A percentile compares a stretch with the other conserved stretches of the same genome.
Conservation (phyloP, 257 asterid species). For the Nicotiana attenuata region DNA sequence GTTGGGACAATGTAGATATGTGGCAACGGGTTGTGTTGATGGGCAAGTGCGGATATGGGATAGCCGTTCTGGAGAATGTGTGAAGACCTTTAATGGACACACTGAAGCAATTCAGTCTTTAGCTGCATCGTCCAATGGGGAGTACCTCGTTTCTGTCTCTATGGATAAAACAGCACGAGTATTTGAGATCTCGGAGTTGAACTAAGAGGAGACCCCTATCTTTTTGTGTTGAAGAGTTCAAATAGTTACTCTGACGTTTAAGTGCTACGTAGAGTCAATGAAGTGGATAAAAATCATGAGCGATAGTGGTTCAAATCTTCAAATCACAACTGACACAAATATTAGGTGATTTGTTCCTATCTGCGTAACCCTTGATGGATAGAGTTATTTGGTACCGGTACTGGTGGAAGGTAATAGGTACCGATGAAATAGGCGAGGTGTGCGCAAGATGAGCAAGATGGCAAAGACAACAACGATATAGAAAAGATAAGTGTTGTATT, state of each 20-base stretch:
- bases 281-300: too few relatives aligned
- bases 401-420: too few relatives aligned
- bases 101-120: slow-evolving; percentile 51
- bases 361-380: too few relatives aligned
- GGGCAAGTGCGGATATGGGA: slow-evolving; percentile 78
- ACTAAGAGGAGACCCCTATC: slow-evolving; percentile 13
- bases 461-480: too few relatives aligned
- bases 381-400: too few relatives aligned
- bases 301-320: too few relatives aligned
- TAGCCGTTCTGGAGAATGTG: slow-evolving; percentile 66
- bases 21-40: slow-evolving; percentile 62
- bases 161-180: slow-evolving; percentile 68
- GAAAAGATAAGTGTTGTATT: too few relatives aligned
- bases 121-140: slow-evolving; percentile 38
- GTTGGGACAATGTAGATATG: slow-evolving; percentile 48
- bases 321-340: too few relatives aligned
- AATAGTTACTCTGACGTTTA: neutral
- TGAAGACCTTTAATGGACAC: slow-evolving; percentile 52
- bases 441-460: too few relatives aligned
- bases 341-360: too few relatives aligned
- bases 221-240: neutral
- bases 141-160: slow-evolving; percentile 11
- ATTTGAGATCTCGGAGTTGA: slow-evolving; percentile 66
- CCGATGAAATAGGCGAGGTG: too few relatives aligned
- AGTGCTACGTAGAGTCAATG: neutral